phyloP scores from a whole-genome alignment of 208 protist species.

The Novymonas esmeraldas region DNA sequence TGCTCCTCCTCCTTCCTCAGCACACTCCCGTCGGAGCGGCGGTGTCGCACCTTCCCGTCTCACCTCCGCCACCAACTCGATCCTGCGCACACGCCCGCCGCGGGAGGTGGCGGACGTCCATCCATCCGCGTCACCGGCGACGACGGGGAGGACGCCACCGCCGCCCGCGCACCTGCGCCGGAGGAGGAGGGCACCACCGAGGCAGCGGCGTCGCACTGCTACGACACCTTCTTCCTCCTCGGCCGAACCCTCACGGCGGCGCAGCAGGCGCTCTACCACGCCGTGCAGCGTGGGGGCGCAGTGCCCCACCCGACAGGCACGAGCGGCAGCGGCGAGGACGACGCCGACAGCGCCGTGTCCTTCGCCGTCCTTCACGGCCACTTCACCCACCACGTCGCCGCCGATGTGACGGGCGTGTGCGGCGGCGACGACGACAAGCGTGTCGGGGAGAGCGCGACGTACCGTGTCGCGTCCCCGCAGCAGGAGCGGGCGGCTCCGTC shows the following conservation, averaged over 20 bases:
- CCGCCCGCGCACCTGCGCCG: background rate
- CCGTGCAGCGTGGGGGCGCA: constrained; percentile 14
- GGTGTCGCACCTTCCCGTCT: constrained; percentile 62
- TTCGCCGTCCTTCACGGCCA: constrained; percentile 58
- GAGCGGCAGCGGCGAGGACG: background rate
- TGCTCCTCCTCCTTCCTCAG: constrained; percentile 34
- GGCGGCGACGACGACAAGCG: constrained; percentile 3
- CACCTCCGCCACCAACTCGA: constrained; percentile 53
- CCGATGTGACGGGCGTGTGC: constrained; percentile 1
- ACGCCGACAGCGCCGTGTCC: constrained; percentile 5
- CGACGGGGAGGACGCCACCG: background rate
- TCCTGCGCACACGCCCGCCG: constrained; percentile 12
- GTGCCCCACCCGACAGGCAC: background rate
- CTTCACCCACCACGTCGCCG: constrained; percentile 56
- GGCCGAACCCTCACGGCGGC: constrained; percentile 43
- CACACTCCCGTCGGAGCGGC: constrained; percentile 49
- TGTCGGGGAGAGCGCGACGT: background rate
- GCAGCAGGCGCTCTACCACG: constrained; percentile 42
- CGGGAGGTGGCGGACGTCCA: background rate
- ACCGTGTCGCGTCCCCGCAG: background rate
- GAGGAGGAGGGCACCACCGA: background rate
- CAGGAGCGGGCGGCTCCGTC: no score
- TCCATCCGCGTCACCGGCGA: constrained; percentile 27
- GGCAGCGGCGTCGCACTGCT: constrained; percentile 29
- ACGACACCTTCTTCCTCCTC: constrained; percentile 69